Evolutionary conservation across 1,139 yeast genomes (phyloP).

Genomic region (Zhuliangozyma blackwelliae): DNA sequence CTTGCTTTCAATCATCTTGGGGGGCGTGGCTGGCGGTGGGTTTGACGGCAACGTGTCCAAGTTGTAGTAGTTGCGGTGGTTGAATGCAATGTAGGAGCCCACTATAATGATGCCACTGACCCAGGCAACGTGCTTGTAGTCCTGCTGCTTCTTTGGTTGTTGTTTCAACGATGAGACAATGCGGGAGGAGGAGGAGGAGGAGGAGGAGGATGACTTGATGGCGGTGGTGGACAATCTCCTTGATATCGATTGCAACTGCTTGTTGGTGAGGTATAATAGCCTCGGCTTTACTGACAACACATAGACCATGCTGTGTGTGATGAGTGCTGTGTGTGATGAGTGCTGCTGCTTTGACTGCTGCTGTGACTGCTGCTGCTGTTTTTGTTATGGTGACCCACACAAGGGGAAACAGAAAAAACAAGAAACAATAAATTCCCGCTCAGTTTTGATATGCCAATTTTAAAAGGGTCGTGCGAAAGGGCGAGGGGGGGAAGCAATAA

Average conservation of each 20-base stretch:
- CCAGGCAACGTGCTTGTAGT: constrained; percentile 36
- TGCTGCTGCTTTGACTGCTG: no score
- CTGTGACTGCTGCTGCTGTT: no score
- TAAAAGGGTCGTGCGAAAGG: no score
- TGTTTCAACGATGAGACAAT: not conserved
- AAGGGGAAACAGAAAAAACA: no score
- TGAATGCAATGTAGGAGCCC: constrained; percentile 41
- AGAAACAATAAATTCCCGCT: no score
- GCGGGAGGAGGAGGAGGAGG: not conserved
- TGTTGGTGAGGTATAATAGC: constrained; percentile 13
- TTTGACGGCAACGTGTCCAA: constrained; percentile 35
- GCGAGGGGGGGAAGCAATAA: no score
- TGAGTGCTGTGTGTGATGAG: not conserved
- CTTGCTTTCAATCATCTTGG: constrained; percentile 18
- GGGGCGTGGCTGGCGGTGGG: constrained; percentile 10
- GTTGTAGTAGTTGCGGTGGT: constrained; percentile 39
- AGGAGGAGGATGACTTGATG: not conserved
- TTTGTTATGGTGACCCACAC: no score
- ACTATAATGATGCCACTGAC: constrained; percentile 45
- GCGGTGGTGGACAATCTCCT: constrained; percentile 6
- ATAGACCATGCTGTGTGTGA: constrained; percentile 9
- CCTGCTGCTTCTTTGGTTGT: constrained; percentile 1
- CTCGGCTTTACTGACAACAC: constrained; percentile 14
- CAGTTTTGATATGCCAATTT: no score
- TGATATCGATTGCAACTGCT: constrained; percentile 13